Conservation (phyloP, 2,329 filamentous ascomycete genomes). For the Microdochium nivale region DNA sequence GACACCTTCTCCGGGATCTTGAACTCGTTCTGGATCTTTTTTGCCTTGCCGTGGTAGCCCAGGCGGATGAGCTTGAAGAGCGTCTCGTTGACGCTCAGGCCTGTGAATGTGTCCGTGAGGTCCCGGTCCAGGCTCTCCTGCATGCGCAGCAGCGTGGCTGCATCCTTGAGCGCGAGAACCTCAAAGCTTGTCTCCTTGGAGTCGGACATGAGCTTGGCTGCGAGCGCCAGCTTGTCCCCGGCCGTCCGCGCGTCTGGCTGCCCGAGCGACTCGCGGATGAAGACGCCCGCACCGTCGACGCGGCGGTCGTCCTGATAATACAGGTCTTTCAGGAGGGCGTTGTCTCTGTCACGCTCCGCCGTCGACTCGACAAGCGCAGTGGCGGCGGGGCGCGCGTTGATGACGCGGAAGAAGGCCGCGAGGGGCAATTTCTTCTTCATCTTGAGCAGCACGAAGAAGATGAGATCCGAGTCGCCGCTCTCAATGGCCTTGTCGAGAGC, state of each 20-base stretch:
- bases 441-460: conserved; percentile 81
- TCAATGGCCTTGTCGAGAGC: conserved; percentile 95
- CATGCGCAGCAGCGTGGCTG: conserved; percentile 68
- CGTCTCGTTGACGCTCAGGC: conserved; percentile 83
- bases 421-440: conserved; percentile 86
- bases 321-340: conserved; percentile 81
- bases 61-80: conserved; percentile 79
- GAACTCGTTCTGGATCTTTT: conserved; percentile 86
- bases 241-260: conserved; percentile 63
- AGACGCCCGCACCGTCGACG: conserved; percentile 78
- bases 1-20: conserved; percentile 84
- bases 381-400: conserved; percentile 77
- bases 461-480: conserved; percentile 86
- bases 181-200: conserved; percentile 73
- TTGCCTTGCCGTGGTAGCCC: conserved; percentile 76
- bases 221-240: conserved; percentile 81
- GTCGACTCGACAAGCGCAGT: conserved; percentile 84
- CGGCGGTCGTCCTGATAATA: conserved; percentile 96
- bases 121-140: conserved; percentile 86
- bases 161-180: conserved; percentile 69
- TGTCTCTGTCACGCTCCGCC: conserved; percentile 61
- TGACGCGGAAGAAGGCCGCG: conserved; percentile 83
- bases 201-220: conserved; percentile 73
- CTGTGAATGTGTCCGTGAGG: conserved; percentile 66
- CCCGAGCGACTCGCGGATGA: conserved; percentile 73